phyloP scores from a whole-genome alignment of 2,329 filamentous ascomycete genomes.

The Alternaria longipes region DNA sequence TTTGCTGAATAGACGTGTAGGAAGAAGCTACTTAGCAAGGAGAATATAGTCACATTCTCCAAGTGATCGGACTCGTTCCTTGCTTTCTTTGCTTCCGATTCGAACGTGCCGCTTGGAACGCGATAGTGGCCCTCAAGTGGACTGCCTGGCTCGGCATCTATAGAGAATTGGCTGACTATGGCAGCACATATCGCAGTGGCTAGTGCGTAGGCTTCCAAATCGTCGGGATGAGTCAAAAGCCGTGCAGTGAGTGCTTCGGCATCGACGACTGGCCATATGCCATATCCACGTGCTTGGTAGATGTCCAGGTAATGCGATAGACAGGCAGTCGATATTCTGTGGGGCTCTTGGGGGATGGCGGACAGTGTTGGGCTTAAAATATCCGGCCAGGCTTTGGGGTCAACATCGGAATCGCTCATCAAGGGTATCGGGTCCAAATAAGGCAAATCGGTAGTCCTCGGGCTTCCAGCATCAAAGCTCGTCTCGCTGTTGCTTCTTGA shows the following conservation, averaged over 20 bases:
- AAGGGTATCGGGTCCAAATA: slow-evolving; percentile 36
- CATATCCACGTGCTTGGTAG: slow-evolving; percentile 43
- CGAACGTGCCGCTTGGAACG: slow-evolving; percentile 42
- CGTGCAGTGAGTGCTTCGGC: slow-evolving; percentile 43
- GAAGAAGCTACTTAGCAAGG: slow-evolving; percentile 45
- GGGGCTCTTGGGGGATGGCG: slow-evolving; percentile 23
- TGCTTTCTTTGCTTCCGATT: slow-evolving; percentile 40
- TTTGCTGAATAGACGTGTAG: slow-evolving; percentile 49
- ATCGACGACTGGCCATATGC: slow-evolving; percentile 49
- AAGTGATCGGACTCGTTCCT: slow-evolving; percentile 43
- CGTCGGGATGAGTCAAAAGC: slow-evolving; percentile 43
- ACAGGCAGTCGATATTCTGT: slow-evolving; percentile 44
- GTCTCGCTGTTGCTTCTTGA: slow-evolving; percentile 46
- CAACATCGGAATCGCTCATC: slow-evolving; percentile 29
- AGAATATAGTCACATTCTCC: slow-evolving; percentile 43
- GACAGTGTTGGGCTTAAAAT: slow-evolving; percentile 29
- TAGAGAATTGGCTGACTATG: slow-evolving; percentile 48
- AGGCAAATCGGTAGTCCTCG: slow-evolving; percentile 38
- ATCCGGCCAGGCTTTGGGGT: slow-evolving; percentile 40
- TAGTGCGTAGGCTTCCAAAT: slow-evolving; percentile 44
- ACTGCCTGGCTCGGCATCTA: slow-evolving; percentile 42
- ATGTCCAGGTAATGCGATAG: slow-evolving; percentile 47
- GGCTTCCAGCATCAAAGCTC: slow-evolving; percentile 44
- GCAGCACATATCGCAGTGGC: slow-evolving; percentile 47
- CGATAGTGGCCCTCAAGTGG: slow-evolving; percentile 46